phyloP scores from a whole-genome alignment of 371 early-diverging fungal species.

The Syncephalastrum monosporum region DNA sequence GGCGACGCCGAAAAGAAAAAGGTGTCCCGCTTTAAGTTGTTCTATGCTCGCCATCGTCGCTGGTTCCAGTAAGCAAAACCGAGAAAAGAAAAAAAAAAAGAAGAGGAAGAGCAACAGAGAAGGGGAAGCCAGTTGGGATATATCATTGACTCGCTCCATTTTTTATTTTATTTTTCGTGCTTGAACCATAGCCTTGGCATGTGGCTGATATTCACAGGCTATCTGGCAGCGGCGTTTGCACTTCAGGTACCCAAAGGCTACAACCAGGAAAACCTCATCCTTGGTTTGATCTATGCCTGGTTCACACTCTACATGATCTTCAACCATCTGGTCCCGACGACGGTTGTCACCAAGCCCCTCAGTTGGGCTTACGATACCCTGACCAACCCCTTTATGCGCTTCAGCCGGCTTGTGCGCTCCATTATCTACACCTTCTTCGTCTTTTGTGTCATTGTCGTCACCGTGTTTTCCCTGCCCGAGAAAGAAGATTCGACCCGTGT shows the following conservation, averaged over 20 bases:
- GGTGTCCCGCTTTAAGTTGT: background rate
- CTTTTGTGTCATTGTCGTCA: conserved; percentile 52
- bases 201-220: conserved; percentile 43
- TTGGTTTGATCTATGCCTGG: conserved; percentile 38
- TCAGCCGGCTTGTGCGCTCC: conserved; percentile 15
- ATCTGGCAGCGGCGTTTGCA: conserved; percentile 35
- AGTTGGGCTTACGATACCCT: conserved; percentile 11
- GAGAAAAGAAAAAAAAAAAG: too few relatives aligned
- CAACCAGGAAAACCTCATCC: conserved; percentile 31
- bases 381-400: conserved; percentile 20
- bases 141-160: too few relatives aligned
- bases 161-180: background rate
- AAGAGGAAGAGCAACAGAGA: too few relatives aligned
- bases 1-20: too few relatives aligned
- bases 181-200: conserved; percentile 21
- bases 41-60: conserved; percentile 6
- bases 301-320: conserved; percentile 26
- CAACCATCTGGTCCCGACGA: conserved; percentile 28
- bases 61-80: conserved; percentile 8
- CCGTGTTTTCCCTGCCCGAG: conserved; percentile 58
- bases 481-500: conserved; percentile 56
- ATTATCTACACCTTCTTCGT: conserved; percentile 37
- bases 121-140: too few relatives aligned
- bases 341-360: conserved; percentile 23
- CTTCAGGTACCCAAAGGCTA: conserved; percentile 46